phyloP scores from a whole-genome alignment of 176 grass and related monocot genomes.

The Juncus inflexus region DNA sequence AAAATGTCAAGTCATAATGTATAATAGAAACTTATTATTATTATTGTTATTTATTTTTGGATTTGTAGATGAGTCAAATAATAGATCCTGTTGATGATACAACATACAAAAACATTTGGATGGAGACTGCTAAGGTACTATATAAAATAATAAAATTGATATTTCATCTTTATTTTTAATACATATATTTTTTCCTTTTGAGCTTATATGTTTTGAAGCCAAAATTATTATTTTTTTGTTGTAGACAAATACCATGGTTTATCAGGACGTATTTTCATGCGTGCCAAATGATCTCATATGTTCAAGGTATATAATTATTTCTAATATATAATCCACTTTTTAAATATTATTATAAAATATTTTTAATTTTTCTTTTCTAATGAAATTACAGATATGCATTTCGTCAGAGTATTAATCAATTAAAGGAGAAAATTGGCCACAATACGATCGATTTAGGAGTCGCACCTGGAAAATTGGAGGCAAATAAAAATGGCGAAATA shows the following conservation, averaged over 20 bases:
- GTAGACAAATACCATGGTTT: constrained; percentile 62
- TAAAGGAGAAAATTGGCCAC: constrained; percentile 64
- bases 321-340: background rate
- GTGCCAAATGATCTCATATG: constrained; percentile 61
- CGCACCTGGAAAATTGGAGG: constrained; percentile 32
- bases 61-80: constrained; percentile 50
- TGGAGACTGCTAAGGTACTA: constrained; percentile 70
- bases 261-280: constrained; percentile 66
- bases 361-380: background rate
- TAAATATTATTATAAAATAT: too few relatives aligned
- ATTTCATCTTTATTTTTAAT: background rate
- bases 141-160: background rate
- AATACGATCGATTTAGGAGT: constrained; percentile 67
- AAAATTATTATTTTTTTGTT: constrained; percentile 14
- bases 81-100: constrained; percentile 52
- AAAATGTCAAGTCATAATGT: too few relatives aligned
- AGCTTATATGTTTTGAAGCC: background rate
- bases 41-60: constrained; percentile 14
- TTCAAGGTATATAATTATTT: constrained; percentile 36
- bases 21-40: background rate
- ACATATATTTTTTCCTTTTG: constrained; percentile 1
- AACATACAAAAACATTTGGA: constrained; percentile 62
- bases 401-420: constrained; percentile 43
- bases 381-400: constrained; percentile 42
- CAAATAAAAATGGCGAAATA: constrained; percentile 26